Percentiles rank a stretch among this genome's conserved stretches.
Conservation (phyloP, 345 rosid genomes). For the Kernera saxatilis region DNA sequence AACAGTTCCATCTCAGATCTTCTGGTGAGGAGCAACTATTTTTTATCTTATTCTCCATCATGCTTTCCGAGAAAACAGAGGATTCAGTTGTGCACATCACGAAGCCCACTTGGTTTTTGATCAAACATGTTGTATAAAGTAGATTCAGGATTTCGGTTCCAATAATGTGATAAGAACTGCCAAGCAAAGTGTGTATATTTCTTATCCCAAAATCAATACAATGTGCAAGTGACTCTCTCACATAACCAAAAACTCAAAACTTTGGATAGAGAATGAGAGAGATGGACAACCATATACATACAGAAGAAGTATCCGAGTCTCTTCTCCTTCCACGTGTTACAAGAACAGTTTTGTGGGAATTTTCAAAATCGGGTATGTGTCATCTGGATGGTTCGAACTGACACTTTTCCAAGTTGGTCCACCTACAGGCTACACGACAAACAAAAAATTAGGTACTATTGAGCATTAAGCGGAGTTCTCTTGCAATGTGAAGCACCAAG, state of each 20-base stretch:
- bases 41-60: too few relatives aligned
- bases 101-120: too few relatives aligned
- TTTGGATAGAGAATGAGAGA: background rate
- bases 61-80: too few relatives aligned
- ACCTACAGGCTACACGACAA: constrained; percentile 8
- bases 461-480: background rate
- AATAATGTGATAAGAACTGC: too few relatives aligned
- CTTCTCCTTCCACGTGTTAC: background rate
- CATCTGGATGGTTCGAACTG: background rate
- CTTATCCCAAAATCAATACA: too few relatives aligned
- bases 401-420: background rate
- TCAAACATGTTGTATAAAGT: too few relatives aligned
- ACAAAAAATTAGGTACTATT: background rate
- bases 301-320: background rate
- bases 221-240: background rate
- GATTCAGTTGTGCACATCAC: too few relatives aligned
- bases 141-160: too few relatives aligned
- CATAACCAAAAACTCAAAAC: background rate
- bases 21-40: too few relatives aligned
- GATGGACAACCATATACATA: background rate
- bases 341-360: background rate
- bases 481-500: background rate
- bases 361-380: too few relatives aligned
- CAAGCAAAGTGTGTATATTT: too few relatives aligned
- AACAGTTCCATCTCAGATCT: too few relatives aligned